These are phyloP conservation scores for Scleroderma bovista DNA, from an alignment of 768 basidiomycete genomes.

Conservation along the genomic window DNA sequence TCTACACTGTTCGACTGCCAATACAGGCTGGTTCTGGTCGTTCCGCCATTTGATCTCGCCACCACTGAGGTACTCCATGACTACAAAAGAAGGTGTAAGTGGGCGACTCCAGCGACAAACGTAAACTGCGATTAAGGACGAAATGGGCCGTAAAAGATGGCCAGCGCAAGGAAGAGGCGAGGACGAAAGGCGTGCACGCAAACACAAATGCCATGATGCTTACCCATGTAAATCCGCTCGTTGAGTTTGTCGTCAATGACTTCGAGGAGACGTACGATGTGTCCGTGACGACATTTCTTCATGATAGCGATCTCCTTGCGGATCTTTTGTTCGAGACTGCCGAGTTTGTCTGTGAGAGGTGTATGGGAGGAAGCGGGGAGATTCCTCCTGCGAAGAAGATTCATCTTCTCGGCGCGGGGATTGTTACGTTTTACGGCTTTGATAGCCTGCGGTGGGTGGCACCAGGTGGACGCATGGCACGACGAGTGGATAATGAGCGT, in stretches of 20 bases:
- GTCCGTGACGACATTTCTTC: slow-evolving; percentile 90
- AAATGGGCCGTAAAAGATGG: slow-evolving; percentile 23
- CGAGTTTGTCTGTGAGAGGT: slow-evolving; percentile 61
- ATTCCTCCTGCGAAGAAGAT: slow-evolving; percentile 44
- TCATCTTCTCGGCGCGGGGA: slow-evolving; percentile 62
- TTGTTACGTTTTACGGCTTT: slow-evolving; percentile 72
- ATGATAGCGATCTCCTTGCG: slow-evolving; percentile 95
- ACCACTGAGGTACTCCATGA: slow-evolving; percentile 94
- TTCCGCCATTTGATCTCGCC: slow-evolving; percentile 93
- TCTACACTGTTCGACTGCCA: slow-evolving; percentile 77
- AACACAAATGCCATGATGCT: slow-evolving; percentile 29
- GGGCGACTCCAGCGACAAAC: slow-evolving; percentile 4
- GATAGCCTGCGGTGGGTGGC: slow-evolving; percentile 65
- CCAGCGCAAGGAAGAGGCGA: slow-evolving; percentile 21
- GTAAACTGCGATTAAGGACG: slow-evolving; percentile 22
- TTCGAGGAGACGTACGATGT: slow-evolving; percentile 85
- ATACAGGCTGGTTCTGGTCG: slow-evolving; percentile 56
- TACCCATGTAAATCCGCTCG: slow-evolving; percentile 92
- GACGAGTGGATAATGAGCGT: neutral
- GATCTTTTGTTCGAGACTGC: slow-evolving; percentile 77
- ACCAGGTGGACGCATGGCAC: slow-evolving; percentile 1
- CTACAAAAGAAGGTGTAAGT: slow-evolving; percentile 37
- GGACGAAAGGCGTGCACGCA: slow-evolving; percentile 15
- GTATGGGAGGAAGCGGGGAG: slow-evolving; percentile 40
- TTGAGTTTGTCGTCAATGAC: slow-evolving; percentile 90